Base-by-base conservation (phyloP, 1,284 basidiomycete species). In the Fomes fomentarius region DNA sequence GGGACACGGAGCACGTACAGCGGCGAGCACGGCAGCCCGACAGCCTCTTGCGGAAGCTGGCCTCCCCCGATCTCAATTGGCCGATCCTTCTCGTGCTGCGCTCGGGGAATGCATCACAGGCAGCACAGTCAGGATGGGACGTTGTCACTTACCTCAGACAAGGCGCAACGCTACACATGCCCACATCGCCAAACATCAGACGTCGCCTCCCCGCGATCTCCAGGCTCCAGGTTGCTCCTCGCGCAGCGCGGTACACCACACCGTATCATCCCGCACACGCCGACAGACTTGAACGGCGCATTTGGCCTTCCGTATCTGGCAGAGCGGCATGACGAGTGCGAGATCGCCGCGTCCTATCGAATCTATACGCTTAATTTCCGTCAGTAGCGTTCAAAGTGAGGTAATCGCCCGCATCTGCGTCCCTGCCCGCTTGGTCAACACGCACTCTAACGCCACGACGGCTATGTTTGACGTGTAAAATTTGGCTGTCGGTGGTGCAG, bases 381-480 rank as follows among this genome's bases (percentile, higher is more conserved):
- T 53, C 48, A 43, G 53, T 40, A 48, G 25, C 22, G 47, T 43
- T 39, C 54, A 38, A 28, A 34, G 49, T 54, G 52, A 56, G 51
- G 49, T 54, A 54, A 52, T 51, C 42, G 31, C 45, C 43, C 44
- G n/a, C 51, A n/a, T 28, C 50, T 15, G 42, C 24, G 25, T 30
- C 42, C 28, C 28, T 38, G 33, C 40, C 39, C 41, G 42, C 22
- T 34, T 30, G 26, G 38, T 12, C 25, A 55, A 53, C 48, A 30
- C 47, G 54, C 58, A 57, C 55, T 40, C 52, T 57, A 57, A 60
- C 58, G 58, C 58, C 58, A 60, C 58, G 52, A 57, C 38, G 55
- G 55, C 46, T 48, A 28, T 48, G 45, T 48, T 47, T 46, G 53
- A 55, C 53, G 40, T 54, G 21, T 22, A 17, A 19, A 34, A n/a